Evolutionary conservation across 495 filamentous ascomycete genomes (phyloP), one percentile per base, ranked within the genome.

Genomic region (Penicillium coffeae): DNA sequence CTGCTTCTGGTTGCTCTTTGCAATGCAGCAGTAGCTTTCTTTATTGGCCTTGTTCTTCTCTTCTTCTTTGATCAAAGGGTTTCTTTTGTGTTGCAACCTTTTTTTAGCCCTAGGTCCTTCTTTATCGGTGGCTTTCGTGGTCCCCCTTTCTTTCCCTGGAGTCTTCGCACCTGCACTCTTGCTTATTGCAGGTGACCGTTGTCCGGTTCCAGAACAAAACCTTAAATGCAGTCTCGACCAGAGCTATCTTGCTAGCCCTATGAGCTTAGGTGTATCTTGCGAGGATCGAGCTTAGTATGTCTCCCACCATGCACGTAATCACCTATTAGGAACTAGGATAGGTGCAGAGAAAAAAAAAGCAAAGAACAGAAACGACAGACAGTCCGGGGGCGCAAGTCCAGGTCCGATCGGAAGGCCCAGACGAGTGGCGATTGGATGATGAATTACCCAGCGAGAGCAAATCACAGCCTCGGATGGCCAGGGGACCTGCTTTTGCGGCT

Each of bases 371-470:
- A 22, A 45, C 38, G 39, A 47, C 40, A 42, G 37, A 30, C 10
- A 30, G 25, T 30, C 25, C 25, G 25, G 25, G 25, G 25, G 25
- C 10, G 25, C 25, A 30, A 30, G 25, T 30, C 25, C 25, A 30
- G 25, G 25, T 30, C 25, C 25, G 42, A 45, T 32, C 42, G 42
- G 42, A 45, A 34, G 25, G 13, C 8, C 27, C 22, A 32, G 16
- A 19, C 22, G 8, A 45, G 52, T 43, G 53, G 44, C 53, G 47
- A 63, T 63, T 59, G 58, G 58, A 43, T 48, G 21, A 35, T 35
- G 52, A 55, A 38, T 38, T 55, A 38, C 25, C 30, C 21, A 21
- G 38, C 39, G 37, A 18, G 14, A 27, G 47, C 58, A 58, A 61
- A 61, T 61, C 58, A 61, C 38, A 45, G 27, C 27, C 20, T 21